Evolutionary conservation across 305 asterid genomes (phyloP).

Genomic region (Coffea humblotiana): DNA sequence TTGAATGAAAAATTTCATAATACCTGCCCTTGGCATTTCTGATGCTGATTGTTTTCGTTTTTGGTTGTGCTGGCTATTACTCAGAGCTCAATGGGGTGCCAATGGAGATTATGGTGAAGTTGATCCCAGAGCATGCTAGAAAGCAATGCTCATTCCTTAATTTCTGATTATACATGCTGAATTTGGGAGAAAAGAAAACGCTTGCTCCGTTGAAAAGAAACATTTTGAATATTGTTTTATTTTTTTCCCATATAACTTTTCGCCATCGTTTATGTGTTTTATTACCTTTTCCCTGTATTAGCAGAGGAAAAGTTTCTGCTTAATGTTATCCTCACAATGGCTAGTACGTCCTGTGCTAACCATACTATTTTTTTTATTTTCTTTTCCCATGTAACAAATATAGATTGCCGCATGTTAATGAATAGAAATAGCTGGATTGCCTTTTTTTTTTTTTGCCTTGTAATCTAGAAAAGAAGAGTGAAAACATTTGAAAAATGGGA

Average conservation of each 20-base stretch:
- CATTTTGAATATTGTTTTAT: background rate
- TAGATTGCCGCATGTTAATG: background rate
- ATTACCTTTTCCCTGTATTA: background rate
- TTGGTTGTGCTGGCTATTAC: conserved; percentile 8
- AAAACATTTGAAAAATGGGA: too few species aligned
- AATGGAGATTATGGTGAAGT: conserved; percentile 47
- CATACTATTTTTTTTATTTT: background rate
- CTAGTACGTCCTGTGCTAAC: background rate
- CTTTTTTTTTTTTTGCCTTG: background rate
- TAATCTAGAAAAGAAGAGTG: background rate
- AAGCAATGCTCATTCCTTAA: conserved; percentile 67
- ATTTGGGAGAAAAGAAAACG: conserved; percentile 16
- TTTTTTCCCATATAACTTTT: background rate
- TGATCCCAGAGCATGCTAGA: conserved; percentile 71
- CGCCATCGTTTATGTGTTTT: background rate
- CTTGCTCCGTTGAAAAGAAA: conserved; percentile 18
- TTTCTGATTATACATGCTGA: conserved; percentile 26
- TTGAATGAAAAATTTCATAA: background rate
- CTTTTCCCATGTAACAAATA: background rate
- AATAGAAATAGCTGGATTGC: background rate
- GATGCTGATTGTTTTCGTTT: background rate
- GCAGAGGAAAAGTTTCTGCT: conserved; percentile 6
- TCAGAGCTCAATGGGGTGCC: conserved; percentile 66
- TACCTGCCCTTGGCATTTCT: background rate
- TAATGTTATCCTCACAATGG: background rate